Percentiles rank a stretch among this genome's conserved stretches.
Conservation (phyloP, 257 asterid genomes). For the Rauvolfia tetraphylla region DNA sequence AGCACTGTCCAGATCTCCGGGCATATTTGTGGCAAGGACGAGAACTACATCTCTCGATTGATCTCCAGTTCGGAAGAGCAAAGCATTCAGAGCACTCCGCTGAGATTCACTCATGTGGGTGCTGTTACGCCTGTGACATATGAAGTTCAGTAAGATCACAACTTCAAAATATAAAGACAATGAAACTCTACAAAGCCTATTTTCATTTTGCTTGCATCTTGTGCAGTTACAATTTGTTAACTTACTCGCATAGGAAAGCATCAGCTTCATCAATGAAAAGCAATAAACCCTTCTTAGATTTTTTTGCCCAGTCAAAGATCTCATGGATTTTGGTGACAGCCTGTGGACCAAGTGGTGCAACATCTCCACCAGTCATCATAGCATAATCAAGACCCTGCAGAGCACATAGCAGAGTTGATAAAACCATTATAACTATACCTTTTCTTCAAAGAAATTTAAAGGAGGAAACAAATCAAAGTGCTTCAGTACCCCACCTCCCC, state of each 20-base stretch:
- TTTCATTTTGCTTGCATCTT: not conserved
- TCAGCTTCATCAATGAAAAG: slow-evolving; percentile 97
- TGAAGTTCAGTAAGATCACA: slow-evolving; percentile 1
- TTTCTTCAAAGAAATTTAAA: not conserved
- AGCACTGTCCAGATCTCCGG: slow-evolving; percentile 93
- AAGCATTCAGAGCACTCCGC: slow-evolving; percentile 83
- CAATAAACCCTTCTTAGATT: slow-evolving; percentile 82
- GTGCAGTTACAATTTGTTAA: slow-evolving; percentile 7
- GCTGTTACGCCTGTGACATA: slow-evolving; percentile 72
- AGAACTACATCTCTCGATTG: slow-evolving; percentile 94
- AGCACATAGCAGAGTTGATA: not conserved
- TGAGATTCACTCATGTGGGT: slow-evolving; percentile 97
- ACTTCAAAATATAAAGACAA: not conserved
- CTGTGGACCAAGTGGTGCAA: slow-evolving; percentile 92
- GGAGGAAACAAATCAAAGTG: not conserved
- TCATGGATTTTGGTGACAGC: slow-evolving; percentile 98
- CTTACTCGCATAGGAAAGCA: slow-evolving; percentile 99
- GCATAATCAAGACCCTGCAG: slow-evolving; percentile 97
- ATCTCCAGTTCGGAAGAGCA: slow-evolving; percentile 95
- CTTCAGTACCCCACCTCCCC: not conserved
- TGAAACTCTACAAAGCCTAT: not conserved
- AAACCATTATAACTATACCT: not conserved
- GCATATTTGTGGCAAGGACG: slow-evolving; percentile 92
- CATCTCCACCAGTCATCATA: slow-evolving; percentile 99
- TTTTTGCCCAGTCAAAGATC: slow-evolving; percentile 96